These are phyloP conservation scores for Entomortierella lignicola DNA, from an alignment of 192 early-diverging fungal genomes.

Conservation along the genomic window DNA sequence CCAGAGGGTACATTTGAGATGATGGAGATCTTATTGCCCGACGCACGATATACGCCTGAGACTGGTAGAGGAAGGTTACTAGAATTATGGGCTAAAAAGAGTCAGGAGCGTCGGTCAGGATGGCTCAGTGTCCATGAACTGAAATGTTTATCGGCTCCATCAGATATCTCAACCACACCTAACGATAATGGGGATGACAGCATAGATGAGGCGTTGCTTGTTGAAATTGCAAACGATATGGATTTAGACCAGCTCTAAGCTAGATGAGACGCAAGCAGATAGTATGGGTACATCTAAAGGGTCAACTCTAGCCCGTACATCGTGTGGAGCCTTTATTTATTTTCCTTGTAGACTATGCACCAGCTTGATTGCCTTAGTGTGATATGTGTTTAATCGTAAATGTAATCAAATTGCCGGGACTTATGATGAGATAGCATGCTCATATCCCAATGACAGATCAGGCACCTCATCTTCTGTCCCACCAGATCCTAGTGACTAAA, in stretches of 20 bases:
- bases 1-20: conserved; percentile 62
- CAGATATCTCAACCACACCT: not conserved
- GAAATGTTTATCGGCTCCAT: not conserved
- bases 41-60: conserved; percentile 54
- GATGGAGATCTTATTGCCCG: conserved; percentile 69
- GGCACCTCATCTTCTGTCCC: no score
- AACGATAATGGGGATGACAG: conserved; percentile 1
- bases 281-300: no score
- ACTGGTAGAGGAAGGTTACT: conserved; percentile 59
- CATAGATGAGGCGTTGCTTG: conserved; percentile 21
- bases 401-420: no score
- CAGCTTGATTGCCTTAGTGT: no score
- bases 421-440: no score
- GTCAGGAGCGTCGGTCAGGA: conserved; percentile 31
- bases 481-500: no score
- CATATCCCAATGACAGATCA: no score
- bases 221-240: conserved; percentile 31
- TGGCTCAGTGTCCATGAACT: conserved; percentile 46
- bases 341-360: no score
- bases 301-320: no score
- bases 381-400: no score
- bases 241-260: conserved; percentile 7
- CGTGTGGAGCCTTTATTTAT: no score
- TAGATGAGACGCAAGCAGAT: no score
- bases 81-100: conserved; percentile 59